A percentile compares a stretch with the other conserved stretches of the same genome.
These are phyloP conservation scores for Fraxinus albicans DNA, from an alignment of 305 asterid species.

Conservation along the genomic window DNA sequence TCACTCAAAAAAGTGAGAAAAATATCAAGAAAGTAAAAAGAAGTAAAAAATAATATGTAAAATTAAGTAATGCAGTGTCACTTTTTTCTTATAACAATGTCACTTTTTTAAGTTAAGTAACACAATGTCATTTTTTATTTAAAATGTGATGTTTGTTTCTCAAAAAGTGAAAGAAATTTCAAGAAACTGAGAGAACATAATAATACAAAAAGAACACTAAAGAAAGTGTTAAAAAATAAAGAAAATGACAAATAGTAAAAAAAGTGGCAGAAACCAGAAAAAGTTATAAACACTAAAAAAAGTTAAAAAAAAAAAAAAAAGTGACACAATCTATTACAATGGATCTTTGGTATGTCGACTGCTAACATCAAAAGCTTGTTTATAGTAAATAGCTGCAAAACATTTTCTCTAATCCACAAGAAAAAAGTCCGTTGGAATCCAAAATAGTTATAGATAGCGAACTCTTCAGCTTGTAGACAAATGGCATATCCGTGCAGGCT, in stretches of 20 bases:
- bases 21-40: background rate
- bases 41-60: background rate
- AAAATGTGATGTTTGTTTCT: background rate
- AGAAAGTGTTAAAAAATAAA: background rate
- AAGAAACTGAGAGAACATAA: background rate
- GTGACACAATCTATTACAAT: background rate
- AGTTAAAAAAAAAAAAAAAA: too few species aligned
- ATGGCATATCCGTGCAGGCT: too few species aligned
- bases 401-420: background rate
- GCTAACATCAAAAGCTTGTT: background rate
- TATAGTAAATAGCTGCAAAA: background rate
- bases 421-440: background rate
- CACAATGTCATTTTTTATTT: too few species aligned
- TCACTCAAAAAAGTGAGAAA: too few species aligned
- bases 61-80: background rate
- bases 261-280: too few species aligned
- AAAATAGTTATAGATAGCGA: background rate
- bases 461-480: background rate
- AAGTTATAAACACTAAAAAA: too few species aligned
- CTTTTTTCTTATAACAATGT: too few species aligned
- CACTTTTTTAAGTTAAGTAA: too few species aligned
- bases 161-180: background rate
- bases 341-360: background rate
- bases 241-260: too few species aligned
- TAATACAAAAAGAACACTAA: background rate